These are phyloP conservation scores for Mortierella sp. DNA, from an alignment of 371 early-diverging fungal genomes.

Conservation along the genomic window DNA sequence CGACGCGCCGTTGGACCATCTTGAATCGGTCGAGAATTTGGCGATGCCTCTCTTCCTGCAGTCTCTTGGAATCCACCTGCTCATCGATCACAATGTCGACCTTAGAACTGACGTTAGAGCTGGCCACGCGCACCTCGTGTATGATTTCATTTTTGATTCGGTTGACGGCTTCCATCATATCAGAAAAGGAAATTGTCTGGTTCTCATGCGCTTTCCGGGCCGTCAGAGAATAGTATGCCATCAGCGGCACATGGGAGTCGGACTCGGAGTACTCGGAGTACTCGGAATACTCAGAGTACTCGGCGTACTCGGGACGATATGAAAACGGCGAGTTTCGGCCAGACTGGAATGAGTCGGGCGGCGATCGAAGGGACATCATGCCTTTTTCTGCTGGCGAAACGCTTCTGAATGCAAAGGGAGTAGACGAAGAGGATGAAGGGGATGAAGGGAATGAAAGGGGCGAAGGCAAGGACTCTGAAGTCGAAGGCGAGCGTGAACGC, in stretches of 20 bases:
- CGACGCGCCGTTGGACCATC: conserved; percentile 1
- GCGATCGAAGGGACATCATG: background rate
- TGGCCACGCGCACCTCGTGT: too few relatives aligned
- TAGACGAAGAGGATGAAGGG: background rate
- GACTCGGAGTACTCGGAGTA: background rate
- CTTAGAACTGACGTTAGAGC: too few relatives aligned
- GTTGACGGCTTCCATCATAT: too few relatives aligned
- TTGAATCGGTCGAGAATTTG: background rate
- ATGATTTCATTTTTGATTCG: too few relatives aligned
- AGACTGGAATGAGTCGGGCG: background rate
- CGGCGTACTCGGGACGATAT: background rate
- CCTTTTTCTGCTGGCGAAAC: background rate
- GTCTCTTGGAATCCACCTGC: too few relatives aligned
- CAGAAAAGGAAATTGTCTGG: too few relatives aligned
- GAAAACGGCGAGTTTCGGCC: background rate
- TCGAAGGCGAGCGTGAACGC: background rate
- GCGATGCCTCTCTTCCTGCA: background rate
- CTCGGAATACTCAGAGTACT: background rate
- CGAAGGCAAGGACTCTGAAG: background rate
- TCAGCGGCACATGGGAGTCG: background rate
- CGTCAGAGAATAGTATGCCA: too few relatives aligned
- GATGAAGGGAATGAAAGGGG: background rate
- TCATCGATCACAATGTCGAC: too few relatives aligned
- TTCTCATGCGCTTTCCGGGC: too few relatives aligned
- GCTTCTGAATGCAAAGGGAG: too few relatives aligned